Percentiles rank a stretch among this genome's conserved stretches.
phyloP scores from a whole-genome alignment of 345 rosid species.

The Salix exigua region DNA sequence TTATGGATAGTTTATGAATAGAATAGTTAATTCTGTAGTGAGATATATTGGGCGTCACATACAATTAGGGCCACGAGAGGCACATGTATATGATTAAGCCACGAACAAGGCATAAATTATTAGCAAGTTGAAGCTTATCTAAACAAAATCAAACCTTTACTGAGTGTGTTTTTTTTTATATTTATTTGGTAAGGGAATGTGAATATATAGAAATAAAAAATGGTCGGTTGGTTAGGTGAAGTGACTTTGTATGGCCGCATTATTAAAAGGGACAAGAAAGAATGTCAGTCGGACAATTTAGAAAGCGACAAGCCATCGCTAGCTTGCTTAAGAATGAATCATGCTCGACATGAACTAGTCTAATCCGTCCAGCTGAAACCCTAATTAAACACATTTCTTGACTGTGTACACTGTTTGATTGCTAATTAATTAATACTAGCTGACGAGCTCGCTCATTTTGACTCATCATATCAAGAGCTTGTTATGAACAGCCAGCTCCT shows the following conservation, averaged over 20 bases:
- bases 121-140: neutral
- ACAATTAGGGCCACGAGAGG: neutral
- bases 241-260: constrained; percentile 18
- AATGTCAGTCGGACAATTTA: constrained; percentile 14
- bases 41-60: neutral
- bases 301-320: constrained; percentile 12
- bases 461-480: neutral
- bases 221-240: constrained; percentile 39
- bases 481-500: neutral
- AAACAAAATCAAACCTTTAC: neutral
- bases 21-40: no score
- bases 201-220: neutral
- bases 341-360: constrained; percentile 7
- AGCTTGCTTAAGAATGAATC: constrained; percentile 6
- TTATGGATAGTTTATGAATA: no score
- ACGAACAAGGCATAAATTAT: neutral
- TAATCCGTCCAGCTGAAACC: constrained; percentile 14
- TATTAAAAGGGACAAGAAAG: constrained; percentile 16
- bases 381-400: neutral
- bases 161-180: neutral
- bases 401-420: neutral
- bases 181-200: neutral
- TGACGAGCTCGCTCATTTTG: neutral
- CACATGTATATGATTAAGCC: constrained; percentile 12
- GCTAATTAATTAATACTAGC: neutral